Base-by-base conservation (phyloP, 768 basidiomycete genomes). In the Termitomyces eurrhizus region DNA sequence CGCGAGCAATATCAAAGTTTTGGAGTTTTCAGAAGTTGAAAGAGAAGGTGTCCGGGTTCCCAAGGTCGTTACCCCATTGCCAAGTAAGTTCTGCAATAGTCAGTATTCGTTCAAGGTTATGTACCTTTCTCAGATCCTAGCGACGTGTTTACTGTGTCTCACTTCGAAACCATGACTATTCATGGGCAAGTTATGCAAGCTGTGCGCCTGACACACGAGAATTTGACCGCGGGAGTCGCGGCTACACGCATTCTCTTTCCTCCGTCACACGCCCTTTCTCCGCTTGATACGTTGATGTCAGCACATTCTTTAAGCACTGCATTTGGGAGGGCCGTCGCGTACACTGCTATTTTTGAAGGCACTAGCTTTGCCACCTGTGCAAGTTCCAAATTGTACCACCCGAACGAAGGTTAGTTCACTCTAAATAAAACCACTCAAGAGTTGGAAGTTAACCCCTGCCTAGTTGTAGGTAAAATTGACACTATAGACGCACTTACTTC, bases 211-310 rank as follows among this genome's bases (percentile, higher is more conserved):
- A 92, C 92, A 0, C 92, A 94, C 70, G 82, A 90, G 70, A 94
- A 93, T 64, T 69, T 96, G 60, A 95, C 93, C 2, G 92, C 95
- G 4, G 95, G 92, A 37, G 88, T 95, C n/a, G 85, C 92, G 0
- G 90, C 89, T 3, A 77, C 85, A 26, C 86, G 90, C 39, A 83
- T 86, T 5, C 70, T 95, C 24, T 84, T 96, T 65, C 93, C 95
- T 2, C 76, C 85, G 11, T 83, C 89, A 26, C 84, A 85, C 66
- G 77, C 84, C 13, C 66, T 93, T 45, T 84, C 89, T 5, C 74
- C 86, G 7, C 72, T 89, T 55, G 95, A 97, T 71, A 90, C 88
- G 7, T 75, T 98, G 37, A 79, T 89, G 12, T 95, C 92, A 29
- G 83, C 83, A 2, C 84, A 92, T 68, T 78, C 88, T 2, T 69